Conservation (phyloP, 768 basidiomycete species). For the Candolleomyces aberdarensis region DNA sequence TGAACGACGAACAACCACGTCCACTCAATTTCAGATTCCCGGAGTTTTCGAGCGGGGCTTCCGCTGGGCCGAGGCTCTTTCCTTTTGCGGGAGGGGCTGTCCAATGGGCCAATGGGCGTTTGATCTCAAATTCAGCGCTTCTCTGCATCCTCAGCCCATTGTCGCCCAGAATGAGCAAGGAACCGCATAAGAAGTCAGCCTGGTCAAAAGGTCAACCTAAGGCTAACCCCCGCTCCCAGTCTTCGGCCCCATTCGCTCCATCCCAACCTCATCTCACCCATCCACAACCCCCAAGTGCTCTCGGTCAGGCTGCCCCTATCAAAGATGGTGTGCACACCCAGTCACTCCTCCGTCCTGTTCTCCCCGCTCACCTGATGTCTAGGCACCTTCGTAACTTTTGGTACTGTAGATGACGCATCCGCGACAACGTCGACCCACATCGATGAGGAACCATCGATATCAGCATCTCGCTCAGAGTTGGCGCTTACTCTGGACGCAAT, state of each 20-base stretch:
- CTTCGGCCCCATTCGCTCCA: slow-evolving; percentile 57
- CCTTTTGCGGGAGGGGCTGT: no score
- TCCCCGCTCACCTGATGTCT: slow-evolving; percentile 11
- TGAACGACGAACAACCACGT: slow-evolving; percentile 44
- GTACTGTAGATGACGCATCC: no score
- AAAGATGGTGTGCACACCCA: slow-evolving; percentile 57
- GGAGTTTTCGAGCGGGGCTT: slow-evolving; percentile 28
- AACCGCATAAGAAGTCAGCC: slow-evolving; percentile 59
- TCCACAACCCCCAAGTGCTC: slow-evolving; percentile 77
- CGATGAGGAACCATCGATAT: slow-evolving; percentile 56
- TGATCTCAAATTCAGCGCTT: no score
- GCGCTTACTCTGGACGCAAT: slow-evolving; percentile 19
- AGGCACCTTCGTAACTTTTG: no score
- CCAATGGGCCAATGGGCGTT: no score
- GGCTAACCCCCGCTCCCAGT: slow-evolving; percentile 21
- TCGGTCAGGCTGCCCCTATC: slow-evolving; percentile 67
- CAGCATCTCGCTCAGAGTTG: slow-evolving; percentile 43
- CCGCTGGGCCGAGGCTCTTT: no score
- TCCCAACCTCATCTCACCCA: slow-evolving; percentile 45
- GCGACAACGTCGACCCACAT: slow-evolving; percentile 45
- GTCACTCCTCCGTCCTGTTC: slow-evolving; percentile 2
- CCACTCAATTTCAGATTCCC: slow-evolving; percentile 39
- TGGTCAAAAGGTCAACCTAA: slow-evolving; percentile 83
- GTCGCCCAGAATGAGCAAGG: no score
- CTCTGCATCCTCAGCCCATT: no score